Base-by-base conservation (phyloP, 768 basidiomycete genomes). In the Trametes gibbosa region DNA sequence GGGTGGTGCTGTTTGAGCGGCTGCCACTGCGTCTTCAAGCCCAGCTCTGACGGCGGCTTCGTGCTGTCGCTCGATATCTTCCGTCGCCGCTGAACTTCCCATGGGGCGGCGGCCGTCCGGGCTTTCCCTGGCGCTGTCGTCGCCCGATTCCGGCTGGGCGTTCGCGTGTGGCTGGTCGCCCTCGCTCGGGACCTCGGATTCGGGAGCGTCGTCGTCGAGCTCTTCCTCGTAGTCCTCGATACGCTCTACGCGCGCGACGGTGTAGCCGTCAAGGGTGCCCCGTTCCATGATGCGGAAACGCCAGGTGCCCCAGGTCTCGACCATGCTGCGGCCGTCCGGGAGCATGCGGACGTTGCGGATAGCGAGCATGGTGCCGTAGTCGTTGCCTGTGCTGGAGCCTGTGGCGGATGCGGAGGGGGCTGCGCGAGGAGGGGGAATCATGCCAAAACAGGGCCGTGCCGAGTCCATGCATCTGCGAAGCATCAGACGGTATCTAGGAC, bases 351-450 rank as follows among this genome's bases (percentile, higher is more conserved):
- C 92, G 63, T 80, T 84, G 63, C 82, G 81, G 59, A 98, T 95
- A 71, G 92, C 85, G 53, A 98, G 81, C 87, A 98, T 95, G 40
- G 95, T 98, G 4, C 96, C 96, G 73, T 89, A 99, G 59, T 92
- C 86, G 65, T 77, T 72, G 35, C 80, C 77, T 19, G 78, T 83
- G 71, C 60, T 79, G 49, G 66, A 32, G 76, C 71, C 6, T 80
- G 77, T 23, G 89, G 61, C 37, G 14, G 56, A 50, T 8, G 61
- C 61, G 8, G 69, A 70, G 2, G 74, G 69, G 0, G 77, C 73
- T 23, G 75, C 69, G 21, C 77, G 73, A 3, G 82, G 78, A 14
- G 90, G 86, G 76, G 96, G 86, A 67, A 97, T 82, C 92, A 98
- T 98, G 37, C 96, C 96, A 72, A 98, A 97, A 23, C 80, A 78